These are phyloP conservation scores for Volvox carteri DNA, from an alignment of 163 green algal species.

Conservation along the genomic window DNA sequence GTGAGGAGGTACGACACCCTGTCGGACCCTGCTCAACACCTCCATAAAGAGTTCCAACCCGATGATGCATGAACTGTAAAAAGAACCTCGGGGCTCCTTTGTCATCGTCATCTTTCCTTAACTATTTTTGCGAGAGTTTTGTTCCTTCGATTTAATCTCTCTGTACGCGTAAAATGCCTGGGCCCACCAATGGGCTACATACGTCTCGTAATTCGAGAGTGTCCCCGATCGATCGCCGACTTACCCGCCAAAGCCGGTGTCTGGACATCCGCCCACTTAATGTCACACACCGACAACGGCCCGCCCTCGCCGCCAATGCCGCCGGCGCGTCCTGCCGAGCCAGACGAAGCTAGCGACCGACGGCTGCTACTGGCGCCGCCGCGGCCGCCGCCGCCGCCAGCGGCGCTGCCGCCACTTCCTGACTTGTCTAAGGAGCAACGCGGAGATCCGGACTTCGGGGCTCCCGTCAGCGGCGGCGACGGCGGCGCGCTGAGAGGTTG, in stretches of 20 bases:
- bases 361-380: background rate
- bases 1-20: too few relatives aligned
- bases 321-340: constrained; percentile 1
- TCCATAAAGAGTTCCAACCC: too few relatives aligned
- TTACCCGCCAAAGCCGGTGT: constrained; percentile 35
- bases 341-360: background rate
- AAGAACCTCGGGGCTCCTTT: too few relatives aligned
- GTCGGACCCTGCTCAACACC: too few relatives aligned
- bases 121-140: too few relatives aligned
- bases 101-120: too few relatives aligned
- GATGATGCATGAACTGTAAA: too few relatives aligned
- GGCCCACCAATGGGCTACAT: too few relatives aligned
- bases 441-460: background rate
- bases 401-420: background rate
- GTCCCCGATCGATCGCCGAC: constrained; percentile 6
- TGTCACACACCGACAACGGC: constrained; percentile 5
- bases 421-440: background rate
- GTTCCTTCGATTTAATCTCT: too few relatives aligned
- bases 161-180: too few relatives aligned
- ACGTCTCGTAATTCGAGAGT: too few relatives aligned
- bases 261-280: constrained; percentile 53
- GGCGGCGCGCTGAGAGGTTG: background rate
- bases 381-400: background rate
- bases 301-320: constrained; percentile 41
- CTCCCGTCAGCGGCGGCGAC: background rate